These are phyloP conservation scores for Globisporangium recalcitrans DNA, from an alignment of 352 stramenopile species.

Conservation along the genomic window DNA sequence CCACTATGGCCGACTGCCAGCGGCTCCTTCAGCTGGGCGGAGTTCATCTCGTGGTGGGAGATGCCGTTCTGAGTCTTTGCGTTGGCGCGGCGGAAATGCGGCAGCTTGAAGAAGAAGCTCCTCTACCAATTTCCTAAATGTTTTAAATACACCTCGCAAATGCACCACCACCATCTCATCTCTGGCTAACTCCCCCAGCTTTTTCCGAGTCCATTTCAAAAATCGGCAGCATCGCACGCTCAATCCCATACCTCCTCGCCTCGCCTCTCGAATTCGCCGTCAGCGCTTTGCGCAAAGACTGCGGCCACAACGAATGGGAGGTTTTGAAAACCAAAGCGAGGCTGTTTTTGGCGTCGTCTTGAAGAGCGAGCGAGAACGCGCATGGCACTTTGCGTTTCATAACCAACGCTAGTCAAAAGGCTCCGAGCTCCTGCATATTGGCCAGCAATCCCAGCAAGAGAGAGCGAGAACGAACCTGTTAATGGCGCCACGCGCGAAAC, in stretches of 20 bases:
- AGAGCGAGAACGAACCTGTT: slow-evolving; percentile 1
- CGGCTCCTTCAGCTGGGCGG: slow-evolving; percentile 57
- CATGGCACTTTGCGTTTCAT: slow-evolving; percentile 16
- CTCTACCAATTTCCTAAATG: background rate
- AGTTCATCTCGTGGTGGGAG: slow-evolving; percentile 84
- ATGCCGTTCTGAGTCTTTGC: slow-evolving; percentile 36
- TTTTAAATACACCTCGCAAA: background rate
- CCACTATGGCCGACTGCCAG: slow-evolving; percentile 18
- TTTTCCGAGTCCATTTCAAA: background rate
- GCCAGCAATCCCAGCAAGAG: background rate
- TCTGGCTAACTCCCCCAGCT: background rate
- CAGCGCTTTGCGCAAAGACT: background rate
- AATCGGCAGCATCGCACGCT: background rate
- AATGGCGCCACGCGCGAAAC: slow-evolving; percentile 10
- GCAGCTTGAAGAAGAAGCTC: background rate
- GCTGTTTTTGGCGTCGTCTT: slow-evolving; percentile 14
- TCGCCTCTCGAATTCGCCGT: background rate
- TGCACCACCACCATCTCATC: background rate
- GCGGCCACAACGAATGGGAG: background rate
- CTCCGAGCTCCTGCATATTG: background rate
- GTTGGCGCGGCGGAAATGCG: background rate
- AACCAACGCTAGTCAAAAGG: slow-evolving; percentile 16
- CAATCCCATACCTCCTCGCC: background rate
- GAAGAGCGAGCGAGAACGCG: background rate
- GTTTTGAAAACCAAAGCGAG: slow-evolving; percentile 1